Base-by-base conservation (phyloP, 495 filamentous ascomycete genomes). In the Penicillium cinerascens region DNA sequence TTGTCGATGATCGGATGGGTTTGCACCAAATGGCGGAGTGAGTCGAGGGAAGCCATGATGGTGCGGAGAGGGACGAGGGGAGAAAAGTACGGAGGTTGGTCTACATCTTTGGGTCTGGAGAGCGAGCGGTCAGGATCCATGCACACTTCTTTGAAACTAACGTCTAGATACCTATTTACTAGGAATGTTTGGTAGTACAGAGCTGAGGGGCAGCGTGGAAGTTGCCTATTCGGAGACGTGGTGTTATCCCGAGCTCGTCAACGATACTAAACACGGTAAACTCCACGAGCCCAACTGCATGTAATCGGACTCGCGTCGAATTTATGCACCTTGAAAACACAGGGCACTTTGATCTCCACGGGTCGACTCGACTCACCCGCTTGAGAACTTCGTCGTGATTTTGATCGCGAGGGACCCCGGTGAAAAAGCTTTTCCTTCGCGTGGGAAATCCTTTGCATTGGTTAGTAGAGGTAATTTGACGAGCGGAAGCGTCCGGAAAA, bases 1-100 rank as follows among this genome's bases (percentile, higher is more conserved):
- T 92, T 85, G 64, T 96, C 91, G 62, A 96, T 92, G 55, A 92
- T 79, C 0, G 91, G 89, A 33, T 84, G 88, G 15, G 59, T 76
- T 51, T 80, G 77, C 43, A 93, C 83, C 21, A 82, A 56, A 9
- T 64, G 59, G 20, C 66, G 67, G 20, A 83, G 70, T 6, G 65
- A 66, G 20, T 70, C 49, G 5, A 74, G 49, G 13, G 52, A 18
- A 40, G 60, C 56, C 69, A 74, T 74, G 55, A 41, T 55, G 51
- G 21, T 51, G 35, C n/a, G 47, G 29, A 52, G 17, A 27, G 42
- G n/a, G 37, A 49, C 6, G 25, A 40, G 27, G 8, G 45, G 25
- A 41, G 10, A 39, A 17, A 22, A 16, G 40, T 38, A 44, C 22
- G 36, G 46, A 29, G 15, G 22, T 29, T 25, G 47, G 8, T 33